Evolutionary conservation across 257 asterid genomes (phyloP), one percentile per base, ranked within the genome.

Genomic region (Scutellaria galericulata): DNA sequence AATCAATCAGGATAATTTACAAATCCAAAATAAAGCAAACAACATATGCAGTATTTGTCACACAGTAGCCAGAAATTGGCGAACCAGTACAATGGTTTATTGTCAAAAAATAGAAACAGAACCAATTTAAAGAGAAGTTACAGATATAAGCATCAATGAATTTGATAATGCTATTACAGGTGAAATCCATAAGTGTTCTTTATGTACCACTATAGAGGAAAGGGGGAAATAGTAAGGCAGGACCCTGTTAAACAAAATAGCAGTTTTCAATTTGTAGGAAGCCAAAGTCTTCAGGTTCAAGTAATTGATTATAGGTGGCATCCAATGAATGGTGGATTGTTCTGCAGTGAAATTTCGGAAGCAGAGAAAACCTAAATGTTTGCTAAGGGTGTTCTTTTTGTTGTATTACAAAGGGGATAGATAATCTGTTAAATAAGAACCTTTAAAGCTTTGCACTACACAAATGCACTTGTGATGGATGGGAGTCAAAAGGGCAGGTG

Each of bases 11-110:
- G 71, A 66, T 31, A 45, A 59, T 22, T 41, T 2, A 52, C 52
- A 78, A 70, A 78, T 46, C 31, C 60, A 55, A 71, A 39, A 52
- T 39, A 57, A 27, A 72, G 51, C 68, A 75, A 56, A 52, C 14
- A 64, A 51, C 7, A 8, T 10, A 31, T 69, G 73, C 37, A 13
- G 27, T 18, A 82, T 58, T 54, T 41, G 42, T 9, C 40, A 64
- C 42, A 20, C 20, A 72, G 62, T 9, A 31, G 11, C 56, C 48
- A 61, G 56, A 74, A 66, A 61, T 61, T 59, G 46, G 48, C 42
- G 47, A 66, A 47, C 7, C 9, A 13, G 9, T 55, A 35, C 2
- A 57, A 22, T 59, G 44, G 53, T 13, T 27, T 39, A 68, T 27
- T 51, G 52, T 65, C 66, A 64, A 59, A 56, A 18, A 41, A 42